Conservation (phyloP, 31 red algal genomes). For the Bonnemaisonia californica region DNA sequence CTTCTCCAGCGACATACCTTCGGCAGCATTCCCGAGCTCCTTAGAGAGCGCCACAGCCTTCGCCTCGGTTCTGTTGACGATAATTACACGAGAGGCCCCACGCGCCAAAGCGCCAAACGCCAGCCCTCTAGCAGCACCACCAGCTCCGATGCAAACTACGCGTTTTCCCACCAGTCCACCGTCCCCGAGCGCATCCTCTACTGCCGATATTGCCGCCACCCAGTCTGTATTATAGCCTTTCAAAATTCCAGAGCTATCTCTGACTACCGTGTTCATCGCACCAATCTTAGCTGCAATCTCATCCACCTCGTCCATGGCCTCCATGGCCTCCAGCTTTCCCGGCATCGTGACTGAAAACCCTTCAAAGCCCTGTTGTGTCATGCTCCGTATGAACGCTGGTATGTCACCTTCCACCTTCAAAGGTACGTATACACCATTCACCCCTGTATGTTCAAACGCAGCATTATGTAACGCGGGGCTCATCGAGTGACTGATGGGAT, state of each 20-base stretch:
- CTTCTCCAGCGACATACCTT: slow-evolving; percentile 38
- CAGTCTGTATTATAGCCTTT: slow-evolving; percentile 96
- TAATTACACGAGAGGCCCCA: slow-evolving; percentile 48
- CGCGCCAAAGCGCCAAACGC: slow-evolving; percentile 80
- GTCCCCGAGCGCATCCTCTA: slow-evolving; percentile 54
- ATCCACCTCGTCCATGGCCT: slow-evolving; percentile 83
- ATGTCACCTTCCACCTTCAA: slow-evolving; percentile 71
- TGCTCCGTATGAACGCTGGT: slow-evolving; percentile 44
- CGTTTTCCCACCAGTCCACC: slow-evolving; percentile 34
- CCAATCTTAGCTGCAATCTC: slow-evolving; percentile 78
- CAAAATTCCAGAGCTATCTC: slow-evolving; percentile 20
- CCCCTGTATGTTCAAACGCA: slow-evolving; percentile 32
- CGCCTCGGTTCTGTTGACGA: slow-evolving; percentile 80
- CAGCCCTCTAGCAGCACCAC: slow-evolving; percentile 86
- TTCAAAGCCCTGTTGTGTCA: slow-evolving; percentile 63
- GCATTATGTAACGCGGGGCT: slow-evolving; percentile 89
- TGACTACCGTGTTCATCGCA: slow-evolving; percentile 93
- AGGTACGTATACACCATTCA: slow-evolving; percentile 76
- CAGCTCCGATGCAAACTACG: slow-evolving; percentile 87
- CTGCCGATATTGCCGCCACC: slow-evolving; percentile 82
- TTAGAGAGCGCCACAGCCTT: slow-evolving; percentile 53
- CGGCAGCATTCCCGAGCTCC: slow-evolving; percentile 58
- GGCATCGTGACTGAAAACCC: slow-evolving; percentile 95
- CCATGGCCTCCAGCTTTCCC: slow-evolving; percentile 73
- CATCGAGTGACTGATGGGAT: slow-evolving; percentile 85